Base-by-base conservation (phyloP, 2,329 filamentous ascomycete genomes). In the Thelonectria blattea region DNA sequence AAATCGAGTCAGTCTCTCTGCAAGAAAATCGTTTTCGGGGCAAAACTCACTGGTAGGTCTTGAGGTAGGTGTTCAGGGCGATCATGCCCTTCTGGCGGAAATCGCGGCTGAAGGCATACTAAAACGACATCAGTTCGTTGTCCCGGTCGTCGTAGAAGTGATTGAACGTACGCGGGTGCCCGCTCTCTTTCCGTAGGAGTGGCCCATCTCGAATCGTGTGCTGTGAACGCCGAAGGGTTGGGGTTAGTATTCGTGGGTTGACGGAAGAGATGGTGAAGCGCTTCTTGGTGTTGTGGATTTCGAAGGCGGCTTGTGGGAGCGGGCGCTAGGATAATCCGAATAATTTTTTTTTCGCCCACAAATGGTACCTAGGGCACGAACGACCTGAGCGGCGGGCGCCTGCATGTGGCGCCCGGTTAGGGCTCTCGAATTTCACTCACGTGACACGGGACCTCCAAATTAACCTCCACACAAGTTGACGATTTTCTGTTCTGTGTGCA, bases 11-110 rank as follows among this genome's bases (percentile, higher is more conserved):
- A 87, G 80, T 74, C 42, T 68, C 59, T 56, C 51, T 61, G 37
- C 22, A 17, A 30, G n/a, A 52, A 27, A 52, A 56, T 30, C 2
- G 9, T 22, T 51, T 20, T 27, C 14, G 18, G 12, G 17, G 3
- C 15, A 52, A 53, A 61, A 74, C 75, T 66, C 64, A 92, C 89
- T 90, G 92, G 91, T 96, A 98, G 79, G 91, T 87, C 81, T 89
- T 89, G 76, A 99, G 85, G 88, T 98, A 99, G 79, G 94, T 98
- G 74, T 90, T 93, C 78, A 98, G 85, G 75, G 86, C 83, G 84
- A 99, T 97, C 85, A 89, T 89, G 80, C 95, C 95, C 87, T 93
- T 92, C 86, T 97, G 85, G 83, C 95, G 93, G 88, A 96, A 97
- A 79, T 89, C 86, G 77, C 94, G 88, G 79, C 90, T 91, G 89